Evolutionary conservation across 352 stramenopile species (phyloP).

Genomic region (Plasmopara halstedii): DNA sequence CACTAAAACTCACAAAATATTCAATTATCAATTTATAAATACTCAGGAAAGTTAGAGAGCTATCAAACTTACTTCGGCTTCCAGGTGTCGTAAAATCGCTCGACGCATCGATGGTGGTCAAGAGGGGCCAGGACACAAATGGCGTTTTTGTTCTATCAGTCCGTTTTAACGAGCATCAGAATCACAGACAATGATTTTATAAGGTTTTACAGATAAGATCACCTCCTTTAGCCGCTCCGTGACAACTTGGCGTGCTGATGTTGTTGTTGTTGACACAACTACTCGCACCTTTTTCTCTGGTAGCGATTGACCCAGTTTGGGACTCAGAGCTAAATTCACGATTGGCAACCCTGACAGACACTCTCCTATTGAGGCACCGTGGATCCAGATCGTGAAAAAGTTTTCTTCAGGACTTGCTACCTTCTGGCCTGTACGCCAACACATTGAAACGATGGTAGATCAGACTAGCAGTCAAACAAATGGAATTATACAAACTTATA

Average conservation of each 20-base stretch:
- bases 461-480: conserved; percentile 1
- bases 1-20: conserved; percentile 18
- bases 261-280: conserved; percentile 63
- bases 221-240: conserved; percentile 17
- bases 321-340: conserved; percentile 38
- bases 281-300: conserved; percentile 26
- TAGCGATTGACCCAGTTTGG: conserved; percentile 5
- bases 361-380: conserved; percentile 67
- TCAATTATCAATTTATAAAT: no score
- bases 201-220: background rate
- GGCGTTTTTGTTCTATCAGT: conserved; percentile 15
- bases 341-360: conserved; percentile 60
- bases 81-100: conserved; percentile 58
- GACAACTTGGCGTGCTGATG: conserved; percentile 41
- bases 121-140: conserved; percentile 61
- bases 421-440: conserved; percentile 11
- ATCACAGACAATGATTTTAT: background rate
- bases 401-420: background rate
- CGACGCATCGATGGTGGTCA: conserved; percentile 40
- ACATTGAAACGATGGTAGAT: conserved; percentile 1
- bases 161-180: background rate
- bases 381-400: conserved; percentile 56
- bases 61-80: conserved; percentile 36
- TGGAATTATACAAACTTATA: background rate
- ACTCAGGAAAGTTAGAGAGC: no score